Evolutionary conservation across 768 basidiomycete species (phyloP).

Genomic region (Chalciporus piperatus): DNA sequence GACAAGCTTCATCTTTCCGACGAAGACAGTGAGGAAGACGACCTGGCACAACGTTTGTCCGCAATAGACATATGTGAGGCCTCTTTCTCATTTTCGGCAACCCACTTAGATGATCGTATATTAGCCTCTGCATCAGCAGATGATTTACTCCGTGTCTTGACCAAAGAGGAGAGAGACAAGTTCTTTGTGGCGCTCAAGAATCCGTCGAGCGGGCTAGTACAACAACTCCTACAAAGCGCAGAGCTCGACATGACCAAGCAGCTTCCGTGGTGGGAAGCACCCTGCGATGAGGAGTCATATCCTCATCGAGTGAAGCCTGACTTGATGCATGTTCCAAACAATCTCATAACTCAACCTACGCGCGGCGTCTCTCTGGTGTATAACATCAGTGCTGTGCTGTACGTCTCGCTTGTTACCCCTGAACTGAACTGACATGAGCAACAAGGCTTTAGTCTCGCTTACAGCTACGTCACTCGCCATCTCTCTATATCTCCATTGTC

Average conservation of each 20-base stretch:
- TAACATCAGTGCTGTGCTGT: slow-evolving; percentile 71
- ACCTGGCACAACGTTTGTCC: slow-evolving; percentile 51
- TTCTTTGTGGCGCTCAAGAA: slow-evolving; percentile 61
- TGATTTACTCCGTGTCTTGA: slow-evolving; percentile 60
- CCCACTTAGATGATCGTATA: not conserved
- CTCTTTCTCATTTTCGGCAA: not conserved
- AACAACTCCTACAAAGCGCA: slow-evolving; percentile 56
- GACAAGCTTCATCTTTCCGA: slow-evolving; percentile 34
- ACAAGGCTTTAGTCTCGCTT: slow-evolving; percentile 51
- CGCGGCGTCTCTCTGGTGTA: slow-evolving; percentile 51
- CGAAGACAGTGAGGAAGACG: slow-evolving; percentile 39
- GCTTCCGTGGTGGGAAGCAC: slow-evolving; percentile 74
- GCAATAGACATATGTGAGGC: slow-evolving; percentile 61
- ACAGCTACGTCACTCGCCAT: slow-evolving; percentile 63
- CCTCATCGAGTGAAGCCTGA: slow-evolving; percentile 35
- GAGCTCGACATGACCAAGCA: slow-evolving; percentile 48
- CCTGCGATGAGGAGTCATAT: not conserved
- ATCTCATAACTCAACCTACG: slow-evolving; percentile 40
- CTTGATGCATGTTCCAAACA: slow-evolving; percentile 45
- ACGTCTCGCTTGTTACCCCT: slow-evolving; percentile 25
- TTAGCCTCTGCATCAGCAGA: slow-evolving; percentile 56
- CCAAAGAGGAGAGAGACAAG: slow-evolving; percentile 52
- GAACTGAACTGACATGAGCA: not conserved
- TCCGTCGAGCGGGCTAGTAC: slow-evolving; percentile 59
- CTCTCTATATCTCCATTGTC: slow-evolving; percentile 59